Evolutionary conservation across 2,329 filamentous ascomycete genomes (phyloP).

Genomic region (Verticillium alfalfae): DNA sequence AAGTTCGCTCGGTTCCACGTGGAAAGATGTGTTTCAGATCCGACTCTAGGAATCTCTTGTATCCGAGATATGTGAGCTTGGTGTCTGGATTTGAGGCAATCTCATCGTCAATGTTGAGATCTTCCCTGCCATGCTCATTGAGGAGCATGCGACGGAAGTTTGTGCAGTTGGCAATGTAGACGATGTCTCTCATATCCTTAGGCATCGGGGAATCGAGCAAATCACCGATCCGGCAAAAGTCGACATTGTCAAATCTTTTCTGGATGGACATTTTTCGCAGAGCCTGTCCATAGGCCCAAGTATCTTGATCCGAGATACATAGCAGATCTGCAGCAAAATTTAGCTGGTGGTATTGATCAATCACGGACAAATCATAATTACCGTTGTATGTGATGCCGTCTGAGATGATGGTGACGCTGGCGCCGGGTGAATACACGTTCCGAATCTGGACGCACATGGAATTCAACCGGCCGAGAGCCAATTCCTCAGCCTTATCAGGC

Average conservation of each 20-base stretch:
- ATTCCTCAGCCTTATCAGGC: constrained; percentile 24
- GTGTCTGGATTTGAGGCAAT: constrained; percentile 20
- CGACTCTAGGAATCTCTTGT: constrained; percentile 20
- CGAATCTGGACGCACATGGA: constrained; percentile 19
- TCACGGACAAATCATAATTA: not conserved
- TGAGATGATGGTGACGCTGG: constrained; percentile 26
- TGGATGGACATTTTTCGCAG: constrained; percentile 26
- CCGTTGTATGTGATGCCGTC: constrained; percentile 31
- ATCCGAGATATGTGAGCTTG: constrained; percentile 22
- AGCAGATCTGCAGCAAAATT: constrained; percentile 25
- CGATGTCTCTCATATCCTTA: constrained; percentile 2
- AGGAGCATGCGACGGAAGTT: constrained; percentile 21
- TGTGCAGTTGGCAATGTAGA: constrained; percentile 23
- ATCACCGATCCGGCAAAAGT: constrained; percentile 29
- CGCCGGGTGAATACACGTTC: constrained; percentile 20
- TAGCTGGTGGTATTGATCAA: not conserved
- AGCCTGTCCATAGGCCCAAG: constrained; percentile 31
- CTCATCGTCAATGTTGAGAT: constrained; percentile 20
- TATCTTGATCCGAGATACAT: constrained; percentile 30
- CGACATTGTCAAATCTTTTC: constrained; percentile 22
- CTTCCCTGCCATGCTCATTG: constrained; percentile 15
- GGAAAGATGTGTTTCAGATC: constrained; percentile 19
- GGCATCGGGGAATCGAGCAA: constrained; percentile 19
- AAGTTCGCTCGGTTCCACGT: constrained; percentile 4
- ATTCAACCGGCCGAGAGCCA: constrained; percentile 18